Conservation (phyloP, 2,329 filamentous ascomycete species). For the Phialemoniopsis sp. region DNA sequence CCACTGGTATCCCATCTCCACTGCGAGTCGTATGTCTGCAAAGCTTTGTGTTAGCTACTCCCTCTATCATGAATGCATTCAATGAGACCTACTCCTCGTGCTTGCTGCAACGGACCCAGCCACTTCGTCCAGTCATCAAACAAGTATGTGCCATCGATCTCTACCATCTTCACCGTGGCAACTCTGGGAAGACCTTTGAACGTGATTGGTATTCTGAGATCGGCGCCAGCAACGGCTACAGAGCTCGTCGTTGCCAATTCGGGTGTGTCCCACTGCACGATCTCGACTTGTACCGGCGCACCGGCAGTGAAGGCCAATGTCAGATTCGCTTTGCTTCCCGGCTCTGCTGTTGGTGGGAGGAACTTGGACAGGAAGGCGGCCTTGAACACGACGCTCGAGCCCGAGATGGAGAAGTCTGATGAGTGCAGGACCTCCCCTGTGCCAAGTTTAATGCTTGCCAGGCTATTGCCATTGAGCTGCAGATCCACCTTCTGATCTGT, state of each 20-base stretch:
- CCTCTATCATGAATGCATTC: too few relatives aligned
- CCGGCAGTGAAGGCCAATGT: constrained; percentile 49
- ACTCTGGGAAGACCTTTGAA: constrained; percentile 46
- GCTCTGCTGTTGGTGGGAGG: constrained; percentile 30
- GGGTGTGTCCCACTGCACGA: constrained; percentile 50
- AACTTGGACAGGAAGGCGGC: constrained; percentile 39
- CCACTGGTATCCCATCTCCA: constrained; percentile 44
- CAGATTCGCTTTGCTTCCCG: constrained; percentile 44
- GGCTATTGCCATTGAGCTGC: constrained; percentile 48
- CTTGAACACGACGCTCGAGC: constrained; percentile 40
- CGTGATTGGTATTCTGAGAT: constrained; percentile 44
- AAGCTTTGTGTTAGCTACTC: neutral
- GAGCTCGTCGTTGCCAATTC: constrained; percentile 13
- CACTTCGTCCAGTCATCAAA: constrained; percentile 54
- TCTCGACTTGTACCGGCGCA: constrained; percentile 36
- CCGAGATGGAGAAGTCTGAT: constrained; percentile 43
- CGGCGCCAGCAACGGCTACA: constrained; percentile 14
- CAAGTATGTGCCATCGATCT: constrained; percentile 41
- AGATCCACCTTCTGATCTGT: constrained; percentile 40
- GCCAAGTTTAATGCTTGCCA: constrained; percentile 32
- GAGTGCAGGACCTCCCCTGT: constrained; percentile 24
- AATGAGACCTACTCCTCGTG: constrained; percentile 23
- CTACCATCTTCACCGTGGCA: constrained; percentile 46
- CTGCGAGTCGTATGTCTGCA: constrained; percentile 40
- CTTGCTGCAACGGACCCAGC: constrained; percentile 46